A percentile compares a stretch with the other conserved stretches of the same genome.
Conservation (phyloP, 2,329 filamentous ascomycete species). For the Aotearoamyces nothofagi region DNA sequence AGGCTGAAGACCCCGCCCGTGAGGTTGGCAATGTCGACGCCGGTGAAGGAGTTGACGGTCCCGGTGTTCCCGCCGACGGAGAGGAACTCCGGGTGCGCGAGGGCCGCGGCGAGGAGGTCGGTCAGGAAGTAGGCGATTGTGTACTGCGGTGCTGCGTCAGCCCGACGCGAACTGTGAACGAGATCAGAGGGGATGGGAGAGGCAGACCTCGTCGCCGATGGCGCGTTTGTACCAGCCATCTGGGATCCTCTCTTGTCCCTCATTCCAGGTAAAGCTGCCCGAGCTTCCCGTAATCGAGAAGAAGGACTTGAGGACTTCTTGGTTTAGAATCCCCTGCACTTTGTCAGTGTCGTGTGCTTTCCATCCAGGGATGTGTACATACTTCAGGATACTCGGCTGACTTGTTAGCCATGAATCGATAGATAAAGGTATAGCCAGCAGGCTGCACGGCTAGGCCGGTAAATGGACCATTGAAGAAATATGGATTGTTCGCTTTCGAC, state of each 20-base stretch:
- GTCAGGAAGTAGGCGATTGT: constrained; percentile 22
- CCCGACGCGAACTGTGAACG: too few relatives aligned
- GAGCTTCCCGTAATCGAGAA: constrained; percentile 14
- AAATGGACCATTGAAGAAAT: constrained; percentile 37
- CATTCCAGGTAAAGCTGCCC: constrained; percentile 6
- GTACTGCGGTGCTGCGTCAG: too few relatives aligned
- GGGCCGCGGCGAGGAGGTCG: constrained; percentile 23
- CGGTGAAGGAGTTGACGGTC: constrained; percentile 32
- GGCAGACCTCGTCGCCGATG: too few relatives aligned
- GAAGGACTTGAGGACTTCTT: constrained; percentile 17
- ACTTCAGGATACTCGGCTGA: constrained; percentile 29
- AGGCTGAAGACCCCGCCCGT: constrained; percentile 29
- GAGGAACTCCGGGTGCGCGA: constrained; percentile 26
- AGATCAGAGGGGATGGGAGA: too few relatives aligned
- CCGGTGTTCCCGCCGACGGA: constrained; percentile 37
- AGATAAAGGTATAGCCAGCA: constrained; percentile 30
- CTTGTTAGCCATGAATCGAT: constrained; percentile 28
- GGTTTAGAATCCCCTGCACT: constrained; percentile 27
- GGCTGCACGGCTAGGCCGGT: constrained; percentile 32
- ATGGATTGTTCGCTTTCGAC: constrained; percentile 32
- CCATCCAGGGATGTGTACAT: too few relatives aligned
- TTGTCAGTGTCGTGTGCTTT: too few relatives aligned
- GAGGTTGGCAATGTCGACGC: constrained; percentile 26
- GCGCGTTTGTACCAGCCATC: constrained; percentile 15
- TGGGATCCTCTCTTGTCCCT: constrained; percentile 11